Percentiles rank a stretch among this genome's conserved stretches.
Evolutionary conservation across 768 basidiomycete species (phyloP).

Genomic region (Leccinum fibrillosum): DNA sequence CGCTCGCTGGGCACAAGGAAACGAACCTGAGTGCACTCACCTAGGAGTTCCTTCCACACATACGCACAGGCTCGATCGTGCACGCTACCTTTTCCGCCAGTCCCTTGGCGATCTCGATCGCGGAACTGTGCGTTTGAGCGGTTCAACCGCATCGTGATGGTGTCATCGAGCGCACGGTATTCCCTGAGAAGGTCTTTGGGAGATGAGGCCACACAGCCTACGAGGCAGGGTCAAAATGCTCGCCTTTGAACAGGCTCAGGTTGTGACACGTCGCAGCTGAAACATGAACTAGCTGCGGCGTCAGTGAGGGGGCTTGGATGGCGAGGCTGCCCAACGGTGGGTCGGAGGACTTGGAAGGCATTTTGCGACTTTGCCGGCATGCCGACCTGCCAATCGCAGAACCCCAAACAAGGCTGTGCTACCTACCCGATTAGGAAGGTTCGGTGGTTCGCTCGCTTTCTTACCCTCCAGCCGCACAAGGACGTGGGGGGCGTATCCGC

Average conservation of each 20-base stretch:
- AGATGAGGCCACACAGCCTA: slow-evolving; percentile 14
- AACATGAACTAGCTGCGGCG: slow-evolving; percentile 66
- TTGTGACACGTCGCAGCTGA: slow-evolving; percentile 72
- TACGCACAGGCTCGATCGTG: slow-evolving; percentile 75
- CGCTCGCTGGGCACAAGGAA: slow-evolving; percentile 14
- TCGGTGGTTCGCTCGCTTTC: slow-evolving; percentile 17
- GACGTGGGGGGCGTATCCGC: neutral
- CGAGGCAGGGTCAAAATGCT: slow-evolving; percentile 8
- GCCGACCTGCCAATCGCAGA: slow-evolving; percentile 27
- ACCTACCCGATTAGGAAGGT: slow-evolving; percentile 29
- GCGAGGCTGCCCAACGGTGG: slow-evolving; percentile 66
- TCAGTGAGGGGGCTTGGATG: slow-evolving; percentile 58
- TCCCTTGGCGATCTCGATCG: slow-evolving; percentile 60
- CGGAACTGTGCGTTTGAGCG: slow-evolving; percentile 73
- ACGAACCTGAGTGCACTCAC: slow-evolving; percentile 40
- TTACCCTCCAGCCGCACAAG: neutral
- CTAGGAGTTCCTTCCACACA: slow-evolving; percentile 76
- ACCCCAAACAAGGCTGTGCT: slow-evolving; percentile 14
- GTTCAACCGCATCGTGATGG: slow-evolving; percentile 77
- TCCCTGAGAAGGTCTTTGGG: slow-evolving; percentile 72
- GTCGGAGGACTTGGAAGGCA: slow-evolving; percentile 38
- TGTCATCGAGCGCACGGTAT: slow-evolving; percentile 77
- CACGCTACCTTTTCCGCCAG: slow-evolving; percentile 45
- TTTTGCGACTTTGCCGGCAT: slow-evolving; percentile 28
- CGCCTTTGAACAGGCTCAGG: slow-evolving; percentile 72